These are phyloP conservation scores for Agrocybe chaxingu DNA, from an alignment of 768 basidiomycete species.

Conservation along the genomic window DNA sequence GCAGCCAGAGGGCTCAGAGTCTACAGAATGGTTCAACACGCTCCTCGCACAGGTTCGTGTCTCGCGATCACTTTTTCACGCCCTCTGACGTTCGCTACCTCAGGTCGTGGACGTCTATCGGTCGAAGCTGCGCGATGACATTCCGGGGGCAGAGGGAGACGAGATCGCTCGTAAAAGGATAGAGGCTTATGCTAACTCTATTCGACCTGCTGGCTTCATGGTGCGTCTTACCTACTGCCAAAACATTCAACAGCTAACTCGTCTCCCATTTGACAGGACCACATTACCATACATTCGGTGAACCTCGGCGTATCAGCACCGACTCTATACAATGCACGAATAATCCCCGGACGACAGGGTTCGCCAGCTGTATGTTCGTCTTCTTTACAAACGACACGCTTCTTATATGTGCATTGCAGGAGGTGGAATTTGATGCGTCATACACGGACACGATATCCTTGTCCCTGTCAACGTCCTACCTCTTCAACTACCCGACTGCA, in stretches of 20 bases:
- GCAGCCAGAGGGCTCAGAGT: constrained; percentile 46
- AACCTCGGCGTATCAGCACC: constrained; percentile 84
- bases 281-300: constrained; percentile 81
- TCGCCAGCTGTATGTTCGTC: constrained; percentile 15
- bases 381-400: constrained; percentile 1
- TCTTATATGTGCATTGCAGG: constrained; percentile 36
- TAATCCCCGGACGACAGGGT: constrained; percentile 24
- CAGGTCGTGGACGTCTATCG: constrained; percentile 63
- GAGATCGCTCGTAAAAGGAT: constrained; percentile 78
- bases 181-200: constrained; percentile 78
- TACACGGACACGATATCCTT: constrained; percentile 86
- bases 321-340: constrained; percentile 63
- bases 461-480: constrained; percentile 77
- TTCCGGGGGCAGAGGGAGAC: constrained; percentile 71
- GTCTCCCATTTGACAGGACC: constrained; percentile 50
- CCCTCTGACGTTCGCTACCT: constrained; percentile 4
- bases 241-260: background rate
- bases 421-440: constrained; percentile 77
- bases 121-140: constrained; percentile 69
- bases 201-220: constrained; percentile 66
- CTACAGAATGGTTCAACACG: constrained; percentile 89
- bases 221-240: constrained; percentile 33
- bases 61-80: background rate
- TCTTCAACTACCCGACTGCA: constrained; percentile 80
- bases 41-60: constrained; percentile 71